These are phyloP conservation scores for Penstemon davidsonii DNA, from an alignment of 257 asterid genomes.

Conservation along the genomic window DNA sequence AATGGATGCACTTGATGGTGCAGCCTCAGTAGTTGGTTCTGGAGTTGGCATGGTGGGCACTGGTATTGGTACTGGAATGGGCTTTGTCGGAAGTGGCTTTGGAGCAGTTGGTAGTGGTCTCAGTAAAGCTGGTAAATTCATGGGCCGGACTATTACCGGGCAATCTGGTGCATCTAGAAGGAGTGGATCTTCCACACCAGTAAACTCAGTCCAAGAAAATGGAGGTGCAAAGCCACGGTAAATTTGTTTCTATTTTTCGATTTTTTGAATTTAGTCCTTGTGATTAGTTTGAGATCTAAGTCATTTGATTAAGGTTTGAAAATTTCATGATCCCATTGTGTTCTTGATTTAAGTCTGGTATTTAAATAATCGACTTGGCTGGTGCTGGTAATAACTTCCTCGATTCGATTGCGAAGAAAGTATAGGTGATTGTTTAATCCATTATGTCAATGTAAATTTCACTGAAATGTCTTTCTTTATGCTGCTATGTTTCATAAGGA, in stretches of 20 bases:
- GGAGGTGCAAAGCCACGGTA: conserved; percentile 75
- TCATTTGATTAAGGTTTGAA: conserved; percentile 22
- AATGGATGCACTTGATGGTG: conserved; percentile 92
- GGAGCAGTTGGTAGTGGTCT: conserved; percentile 79
- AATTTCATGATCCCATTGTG: conserved; percentile 13
- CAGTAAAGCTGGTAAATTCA: conserved; percentile 85
- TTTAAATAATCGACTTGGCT: not conserved
- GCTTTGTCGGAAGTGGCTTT: conserved; percentile 65
- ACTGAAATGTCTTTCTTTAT: too few species aligned
- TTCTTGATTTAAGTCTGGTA: not conserved
- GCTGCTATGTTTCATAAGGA: too few species aligned
- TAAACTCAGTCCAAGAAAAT: conserved; percentile 60
- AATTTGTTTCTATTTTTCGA: conserved; percentile 20
- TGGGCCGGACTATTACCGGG: conserved; percentile 86
- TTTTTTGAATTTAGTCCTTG: conserved; percentile 9
- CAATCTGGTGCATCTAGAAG: conserved; percentile 53
- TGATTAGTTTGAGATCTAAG: not conserved
- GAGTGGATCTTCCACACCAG: conserved; percentile 74
- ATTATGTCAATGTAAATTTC: too few species aligned
- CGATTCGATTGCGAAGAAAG: too few species aligned
- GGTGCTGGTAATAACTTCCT: too few species aligned
- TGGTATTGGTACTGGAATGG: conserved; percentile 66
- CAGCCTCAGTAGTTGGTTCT: conserved; percentile 67
- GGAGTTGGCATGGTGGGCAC: conserved; percentile 48
- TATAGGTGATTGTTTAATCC: too few species aligned